Percentiles rank a stretch among this genome's conserved stretches.
These are phyloP conservation scores for Nemania bipapillata DNA, from an alignment of 2,329 filamentous ascomycete genomes.

Conservation along the genomic window DNA sequence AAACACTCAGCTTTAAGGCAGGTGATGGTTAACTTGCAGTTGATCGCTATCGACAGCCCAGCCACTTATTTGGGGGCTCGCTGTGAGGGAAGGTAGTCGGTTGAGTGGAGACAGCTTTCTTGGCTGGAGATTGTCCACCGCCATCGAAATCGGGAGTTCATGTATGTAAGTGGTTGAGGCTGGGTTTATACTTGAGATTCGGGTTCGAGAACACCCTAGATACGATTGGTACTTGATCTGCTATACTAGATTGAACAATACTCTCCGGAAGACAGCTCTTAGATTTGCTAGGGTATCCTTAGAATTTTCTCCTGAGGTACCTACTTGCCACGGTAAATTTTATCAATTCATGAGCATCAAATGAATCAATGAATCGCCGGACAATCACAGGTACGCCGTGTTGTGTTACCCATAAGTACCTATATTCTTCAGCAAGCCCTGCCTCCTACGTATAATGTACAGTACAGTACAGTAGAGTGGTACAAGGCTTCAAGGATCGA, in stretches of 20 bases:
- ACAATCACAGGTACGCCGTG: background rate
- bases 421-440: background rate
- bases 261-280: background rate
- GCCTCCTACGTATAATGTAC: background rate
- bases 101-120: background rate
- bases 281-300: conserved; percentile 18
- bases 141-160: background rate
- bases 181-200: background rate
- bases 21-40: conserved; percentile 1
- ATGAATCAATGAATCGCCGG: background rate
- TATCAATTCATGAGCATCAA: background rate
- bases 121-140: background rate
- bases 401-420: background rate
- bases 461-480: too few relatives aligned
- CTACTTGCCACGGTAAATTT: too few relatives aligned
- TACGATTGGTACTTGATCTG: background rate
- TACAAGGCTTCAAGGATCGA: background rate
- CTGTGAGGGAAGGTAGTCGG: background rate
- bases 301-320: conserved; percentile 7
- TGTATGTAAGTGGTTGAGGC: background rate
- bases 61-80: background rate
- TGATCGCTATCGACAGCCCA: conserved; percentile 6
- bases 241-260: too few relatives aligned
- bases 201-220: background rate
- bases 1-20: conserved; percentile 11